Evolutionary conservation across 2,329 filamentous ascomycete species (phyloP), one percentile per base, ranked within the genome.

Genomic region (Fusarium sp.): DNA sequence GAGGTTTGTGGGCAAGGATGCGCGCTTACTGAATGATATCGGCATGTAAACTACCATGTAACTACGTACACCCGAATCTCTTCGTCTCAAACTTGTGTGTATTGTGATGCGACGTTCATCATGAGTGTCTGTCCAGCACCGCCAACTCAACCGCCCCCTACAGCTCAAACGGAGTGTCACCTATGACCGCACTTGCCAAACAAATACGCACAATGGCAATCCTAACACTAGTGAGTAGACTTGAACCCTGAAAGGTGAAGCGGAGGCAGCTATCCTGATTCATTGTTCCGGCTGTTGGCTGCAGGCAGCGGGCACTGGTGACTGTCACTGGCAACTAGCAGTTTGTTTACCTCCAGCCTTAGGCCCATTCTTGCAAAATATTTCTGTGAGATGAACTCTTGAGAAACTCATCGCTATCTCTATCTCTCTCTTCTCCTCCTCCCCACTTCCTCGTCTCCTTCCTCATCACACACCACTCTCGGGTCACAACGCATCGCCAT

Each of bases 161-260:
- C 8, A 11, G 45, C 24, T 4, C 16, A 50, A 52, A 13, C 24
- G 16, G 2, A 20, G 10, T 24, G n/a, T 31, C 16, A 4, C 16
- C 16, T 2, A 16, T n/a, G 22, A 16, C 22, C 6, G 14, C 45
- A 18, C 14, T 27, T 50, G 22, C 16, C 22, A 27, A 50, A 6
- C 45, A 3, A 9, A 48, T 48, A 18, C 43, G 22, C 14, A 10
- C 22, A 18, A 27, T 27, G 22, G 7, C 2, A 5, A 18, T 6
- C 14, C 6, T 4, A 8, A 10, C 0, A 48, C 3, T 5, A 5
- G 14, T 24, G 20, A 24, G 10, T 0, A 10, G 2, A 10, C 22
- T 27, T 5, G 4, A 27, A 1, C 1, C 14, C 11, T 48, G 22
- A 1, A 5, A 48, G 43, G 22, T 11, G 5, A 48, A 24, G 22